Evolutionary conservation across 805 yeast genomes (phyloP).

Genomic region (Saccharomycopsis sp.): DNA sequence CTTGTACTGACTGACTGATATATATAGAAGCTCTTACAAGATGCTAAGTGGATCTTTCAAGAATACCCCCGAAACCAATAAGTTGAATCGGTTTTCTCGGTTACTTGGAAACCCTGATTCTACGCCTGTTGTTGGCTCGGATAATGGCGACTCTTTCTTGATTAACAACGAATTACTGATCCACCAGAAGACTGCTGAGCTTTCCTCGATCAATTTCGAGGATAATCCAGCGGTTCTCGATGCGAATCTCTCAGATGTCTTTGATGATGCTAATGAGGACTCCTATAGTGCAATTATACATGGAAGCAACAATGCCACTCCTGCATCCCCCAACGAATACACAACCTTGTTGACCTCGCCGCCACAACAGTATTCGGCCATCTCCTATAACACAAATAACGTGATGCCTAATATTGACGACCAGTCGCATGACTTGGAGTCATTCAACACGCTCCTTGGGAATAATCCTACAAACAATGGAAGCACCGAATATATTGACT

Average conservation of each 20-base stretch:
- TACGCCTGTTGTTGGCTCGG: not conserved
- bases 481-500: conserved; percentile 15
- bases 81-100: conserved; percentile 5
- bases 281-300: not conserved
- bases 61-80: conserved; percentile 2
- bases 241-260: not conserved
- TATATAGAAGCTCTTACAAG: too few species aligned
- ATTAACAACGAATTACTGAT: conserved; percentile 18
- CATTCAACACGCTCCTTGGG: conserved; percentile 20
- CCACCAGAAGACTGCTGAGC: conserved; percentile 20
- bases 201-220: conserved; percentile 17
- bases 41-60: not conserved
- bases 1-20: too few species aligned
- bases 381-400: not conserved
- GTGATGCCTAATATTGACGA: conserved; percentile 6
- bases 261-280: not conserved
- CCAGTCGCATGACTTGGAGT: conserved; percentile 18
- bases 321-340: not conserved
- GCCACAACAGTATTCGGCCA: not conserved
- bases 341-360: not conserved
- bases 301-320: not conserved
- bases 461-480: conserved; percentile 1
- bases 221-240: not conserved
- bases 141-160: conserved; percentile 1
- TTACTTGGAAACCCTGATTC: not conserved